Evolutionary conservation across 768 basidiomycete species (phyloP).

Genomic region (Lentinula sp.): DNA sequence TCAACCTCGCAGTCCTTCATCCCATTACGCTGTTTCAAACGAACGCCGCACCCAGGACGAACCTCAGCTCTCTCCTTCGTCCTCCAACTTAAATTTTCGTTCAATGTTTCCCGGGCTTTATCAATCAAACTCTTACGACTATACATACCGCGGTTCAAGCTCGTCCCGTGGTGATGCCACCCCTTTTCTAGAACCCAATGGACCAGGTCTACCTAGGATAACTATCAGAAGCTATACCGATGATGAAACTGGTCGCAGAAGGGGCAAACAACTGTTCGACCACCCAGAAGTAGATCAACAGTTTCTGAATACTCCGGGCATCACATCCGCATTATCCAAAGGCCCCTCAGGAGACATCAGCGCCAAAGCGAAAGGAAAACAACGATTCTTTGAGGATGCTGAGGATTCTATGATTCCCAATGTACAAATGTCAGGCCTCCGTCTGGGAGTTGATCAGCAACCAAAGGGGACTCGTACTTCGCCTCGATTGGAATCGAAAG

Average conservation of each 20-base stretch:
- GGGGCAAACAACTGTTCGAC: conserved; percentile 2
- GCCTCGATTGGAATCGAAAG: neutral
- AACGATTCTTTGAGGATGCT: neutral
- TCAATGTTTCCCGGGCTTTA: neutral
- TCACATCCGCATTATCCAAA: neutral
- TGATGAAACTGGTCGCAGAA: conserved; percentile 1
- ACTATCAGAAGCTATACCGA: neutral
- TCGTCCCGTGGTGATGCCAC: neutral
- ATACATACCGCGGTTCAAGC: neutral
- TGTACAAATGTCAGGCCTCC: conserved; percentile 3
- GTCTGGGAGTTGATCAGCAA: neutral
- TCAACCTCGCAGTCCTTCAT: neutral
- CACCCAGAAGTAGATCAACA: neutral
- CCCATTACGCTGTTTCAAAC: neutral
- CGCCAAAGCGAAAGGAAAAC: conserved; percentile 5
- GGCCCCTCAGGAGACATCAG: neutral
- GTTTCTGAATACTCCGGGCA: neutral
- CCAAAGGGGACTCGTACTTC: neutral
- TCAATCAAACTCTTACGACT: neutral
- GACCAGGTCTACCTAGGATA: neutral
- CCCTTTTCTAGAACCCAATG: neutral
- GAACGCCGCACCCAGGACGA: neutral
- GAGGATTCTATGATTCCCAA: neutral
- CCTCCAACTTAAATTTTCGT: neutral
- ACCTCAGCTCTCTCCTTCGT: neutral